These are phyloP conservation scores for Carex parvula DNA, from an alignment of 176 grass and related monocot species.

Conservation along the genomic window DNA sequence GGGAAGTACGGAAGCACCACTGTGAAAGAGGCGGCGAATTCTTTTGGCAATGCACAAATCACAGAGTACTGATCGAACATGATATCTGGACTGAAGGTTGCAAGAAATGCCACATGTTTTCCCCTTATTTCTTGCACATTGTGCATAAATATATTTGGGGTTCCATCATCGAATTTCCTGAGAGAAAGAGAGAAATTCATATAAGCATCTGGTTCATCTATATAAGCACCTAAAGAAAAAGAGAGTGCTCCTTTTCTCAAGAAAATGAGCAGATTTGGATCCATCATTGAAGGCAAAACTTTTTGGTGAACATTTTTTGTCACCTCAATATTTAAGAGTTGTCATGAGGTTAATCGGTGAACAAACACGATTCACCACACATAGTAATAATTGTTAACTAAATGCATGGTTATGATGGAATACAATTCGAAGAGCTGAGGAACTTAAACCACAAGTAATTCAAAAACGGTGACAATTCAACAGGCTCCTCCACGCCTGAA, in stretches of 20 bases:
- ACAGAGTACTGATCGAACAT: slow-evolving; percentile 80
- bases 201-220: no score
- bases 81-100: slow-evolving; percentile 61
- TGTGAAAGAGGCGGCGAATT: slow-evolving; percentile 81
- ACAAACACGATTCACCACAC: no score
- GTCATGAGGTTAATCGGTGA: background rate
- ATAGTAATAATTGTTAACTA: no score
- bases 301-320: background rate
- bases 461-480: no score
- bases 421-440: no score
- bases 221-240: no score
- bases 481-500: no score
- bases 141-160: slow-evolving; percentile 85
- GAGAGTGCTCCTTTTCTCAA: no score
- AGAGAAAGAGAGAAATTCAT: background rate
- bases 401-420: no score
- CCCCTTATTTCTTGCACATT: slow-evolving; percentile 67
- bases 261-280: no score
- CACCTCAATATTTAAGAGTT: background rate
- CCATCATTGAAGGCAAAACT: background rate
- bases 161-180: slow-evolving; percentile 83
- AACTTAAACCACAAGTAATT: no score
- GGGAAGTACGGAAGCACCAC: slow-evolving; percentile 94
- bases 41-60: slow-evolving; percentile 77
- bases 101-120: slow-evolving; percentile 82